phyloP scores from a whole-genome alignment of 768 basidiomycete genomes.

The Boletus coccyginus region DNA sequence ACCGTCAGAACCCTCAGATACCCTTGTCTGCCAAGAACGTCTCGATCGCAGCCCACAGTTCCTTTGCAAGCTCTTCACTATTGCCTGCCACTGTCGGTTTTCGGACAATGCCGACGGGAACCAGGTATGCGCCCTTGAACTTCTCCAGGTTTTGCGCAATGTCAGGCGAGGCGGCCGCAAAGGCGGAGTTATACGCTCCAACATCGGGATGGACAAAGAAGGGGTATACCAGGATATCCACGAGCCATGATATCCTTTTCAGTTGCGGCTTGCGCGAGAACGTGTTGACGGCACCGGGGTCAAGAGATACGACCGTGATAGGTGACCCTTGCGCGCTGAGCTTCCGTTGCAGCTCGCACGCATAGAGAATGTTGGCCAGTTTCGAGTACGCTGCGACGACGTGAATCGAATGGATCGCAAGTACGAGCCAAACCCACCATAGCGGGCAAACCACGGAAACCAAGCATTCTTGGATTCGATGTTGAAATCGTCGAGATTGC shows the following conservation, averaged over 20 bases:
- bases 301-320: constrained; percentile 27
- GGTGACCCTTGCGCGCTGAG: constrained; percentile 30
- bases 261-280: constrained; percentile 24
- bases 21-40: constrained; percentile 21
- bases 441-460: constrained; percentile 24
- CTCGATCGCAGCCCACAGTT: constrained; percentile 31
- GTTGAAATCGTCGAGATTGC: constrained; percentile 36
- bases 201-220: constrained; percentile 16
- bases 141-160: constrained; percentile 18
- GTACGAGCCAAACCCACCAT: constrained; percentile 26
- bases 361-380: constrained; percentile 49
- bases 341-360: constrained; percentile 46
- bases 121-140: constrained; percentile 33
- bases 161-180: constrained; percentile 31
- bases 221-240: constrained; percentile 17
- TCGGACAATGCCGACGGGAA: constrained; percentile 22
- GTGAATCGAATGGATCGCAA: background rate
- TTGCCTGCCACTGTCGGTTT: constrained; percentile 8
- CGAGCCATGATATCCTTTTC: constrained; percentile 16
- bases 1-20: constrained; percentile 9
- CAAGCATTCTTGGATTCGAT: constrained; percentile 27
- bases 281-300: constrained; percentile 35
- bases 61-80: constrained; percentile 25
- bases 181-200: constrained; percentile 27
- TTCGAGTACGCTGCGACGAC: constrained; percentile 44